Conservation (phyloP, 2,329 filamentous ascomycete species). For the Cercospora sojina region DNA sequence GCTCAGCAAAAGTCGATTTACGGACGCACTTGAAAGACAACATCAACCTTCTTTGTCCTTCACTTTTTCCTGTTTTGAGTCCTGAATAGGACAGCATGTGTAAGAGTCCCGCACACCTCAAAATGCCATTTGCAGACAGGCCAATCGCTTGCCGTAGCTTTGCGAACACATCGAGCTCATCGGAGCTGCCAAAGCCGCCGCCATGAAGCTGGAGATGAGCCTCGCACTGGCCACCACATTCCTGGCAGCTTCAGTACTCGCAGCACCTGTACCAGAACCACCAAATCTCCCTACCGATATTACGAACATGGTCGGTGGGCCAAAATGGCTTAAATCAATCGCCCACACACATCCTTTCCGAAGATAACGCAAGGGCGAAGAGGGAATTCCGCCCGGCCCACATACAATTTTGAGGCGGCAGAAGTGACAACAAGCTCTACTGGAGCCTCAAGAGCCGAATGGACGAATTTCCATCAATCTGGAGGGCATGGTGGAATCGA, state of each 20-base stretch:
- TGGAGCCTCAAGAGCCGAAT: background rate
- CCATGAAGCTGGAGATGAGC: background rate
- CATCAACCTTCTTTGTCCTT: conserved; percentile 4
- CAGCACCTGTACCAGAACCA: background rate
- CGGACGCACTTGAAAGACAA: background rate
- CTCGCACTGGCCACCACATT: background rate
- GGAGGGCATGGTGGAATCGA: background rate
- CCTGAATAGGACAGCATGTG: conserved; percentile 4
- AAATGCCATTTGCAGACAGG: background rate
- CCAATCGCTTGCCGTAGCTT: background rate
- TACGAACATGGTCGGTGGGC: conserved; percentile 7
- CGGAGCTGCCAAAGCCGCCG: background rate
- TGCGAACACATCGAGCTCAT: background rate
- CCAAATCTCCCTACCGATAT: conserved; percentile 3
- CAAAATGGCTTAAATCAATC: background rate
- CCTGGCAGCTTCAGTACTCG: background rate
- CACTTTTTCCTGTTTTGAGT: background rate
- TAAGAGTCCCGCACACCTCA: background rate
- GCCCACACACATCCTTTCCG: background rate
- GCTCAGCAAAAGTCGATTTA: background rate
- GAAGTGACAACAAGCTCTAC: too few species aligned
- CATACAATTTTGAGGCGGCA: background rate
- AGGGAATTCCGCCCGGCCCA: background rate
- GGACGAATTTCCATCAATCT: too few species aligned
- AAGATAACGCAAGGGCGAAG: background rate